phyloP scores from a whole-genome alignment of 805 yeast genomes.

The Saccharomycopsis amapae region DNA sequence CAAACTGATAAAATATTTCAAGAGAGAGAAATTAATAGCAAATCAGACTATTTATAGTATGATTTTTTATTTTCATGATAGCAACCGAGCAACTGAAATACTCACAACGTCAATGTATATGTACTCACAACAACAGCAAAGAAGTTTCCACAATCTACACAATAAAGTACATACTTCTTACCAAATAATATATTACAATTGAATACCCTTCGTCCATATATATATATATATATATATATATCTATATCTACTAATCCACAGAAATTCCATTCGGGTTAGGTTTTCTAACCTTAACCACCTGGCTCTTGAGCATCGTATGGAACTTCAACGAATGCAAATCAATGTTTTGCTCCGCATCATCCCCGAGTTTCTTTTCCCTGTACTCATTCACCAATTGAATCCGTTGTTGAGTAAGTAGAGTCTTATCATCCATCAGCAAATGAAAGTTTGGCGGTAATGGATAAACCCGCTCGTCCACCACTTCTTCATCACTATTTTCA shows the following conservation, averaged over 20 bases:
- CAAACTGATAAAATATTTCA: too few relatives aligned
- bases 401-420: conserved; percentile 1
- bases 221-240: background rate
- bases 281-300: conserved; percentile 12
- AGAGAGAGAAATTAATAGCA: too few relatives aligned
- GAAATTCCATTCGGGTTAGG: conserved; percentile 12
- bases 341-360: too few relatives aligned
- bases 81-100: too few relatives aligned
- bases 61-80: too few relatives aligned
- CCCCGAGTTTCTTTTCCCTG: background rate
- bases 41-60: too few relatives aligned
- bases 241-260: background rate
- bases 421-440: background rate
- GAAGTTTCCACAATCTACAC: too few relatives aligned
- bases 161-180: too few relatives aligned
- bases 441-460: conserved; percentile 7
- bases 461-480: conserved; percentile 10
- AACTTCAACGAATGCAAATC: too few relatives aligned
- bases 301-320: conserved; percentile 8
- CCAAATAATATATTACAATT: too few relatives aligned
- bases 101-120: too few relatives aligned
- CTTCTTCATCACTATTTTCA: conserved; percentile 17
- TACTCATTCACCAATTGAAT: background rate
- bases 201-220: background rate
- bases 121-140: too few relatives aligned